Evolutionary conservation across 2,329 filamentous ascomycete genomes (phyloP), one percentile per base, ranked within the genome.

Genomic region (Phaeosphaeriaceae sp.): DNA sequence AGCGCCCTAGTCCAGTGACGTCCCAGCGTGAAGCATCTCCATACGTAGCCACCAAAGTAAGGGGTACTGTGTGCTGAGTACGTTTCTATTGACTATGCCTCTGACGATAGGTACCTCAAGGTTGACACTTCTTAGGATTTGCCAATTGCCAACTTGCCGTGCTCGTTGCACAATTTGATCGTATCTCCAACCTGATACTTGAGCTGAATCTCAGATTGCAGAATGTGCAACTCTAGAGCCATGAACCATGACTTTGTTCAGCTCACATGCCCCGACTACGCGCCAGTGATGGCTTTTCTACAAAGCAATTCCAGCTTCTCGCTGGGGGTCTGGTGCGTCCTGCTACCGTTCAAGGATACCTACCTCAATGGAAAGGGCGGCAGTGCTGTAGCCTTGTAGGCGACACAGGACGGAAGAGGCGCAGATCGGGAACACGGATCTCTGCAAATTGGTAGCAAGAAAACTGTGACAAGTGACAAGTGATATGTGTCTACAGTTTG

Each of bases 211-310:
- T 28, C 20, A 15, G 12, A n/a, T n/a, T 39, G 18, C 36, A 4
- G n/a, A 21, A 26, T 39, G 9, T 29, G 18, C 20, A 13, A 20
- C 16, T 12, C 35, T 21, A 18, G 20, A 21, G 12, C 39, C 26
- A 5, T 32, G 28, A 13, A 26, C 28, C 39, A 16, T 32, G 20
- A 18, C 16, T 23, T 26, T 37, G 42, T 28, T 28, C 26, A 28
- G 16, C 20, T 28, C 28, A 11, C 26, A 30, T 20, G n/a, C 42
- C 42, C 42, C 34, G 34, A 45, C 42, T 45, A 45, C 42, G 38
- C 42, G 42, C 42, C 38, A 45, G 40, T n/a, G 33, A 17, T 30
- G 40, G 28, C 28, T 16, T 29, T 17, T 33, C 15, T 23, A n/a
- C n/a, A 2, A 21, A 4, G 21, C n/a, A 2, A 21, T 12, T 11